Percentiles rank a stretch among this genome's conserved stretches.
These are phyloP conservation scores for Hydrangea macrophylla DNA, from an alignment of 148 eudicot species.

Conservation along the genomic window DNA sequence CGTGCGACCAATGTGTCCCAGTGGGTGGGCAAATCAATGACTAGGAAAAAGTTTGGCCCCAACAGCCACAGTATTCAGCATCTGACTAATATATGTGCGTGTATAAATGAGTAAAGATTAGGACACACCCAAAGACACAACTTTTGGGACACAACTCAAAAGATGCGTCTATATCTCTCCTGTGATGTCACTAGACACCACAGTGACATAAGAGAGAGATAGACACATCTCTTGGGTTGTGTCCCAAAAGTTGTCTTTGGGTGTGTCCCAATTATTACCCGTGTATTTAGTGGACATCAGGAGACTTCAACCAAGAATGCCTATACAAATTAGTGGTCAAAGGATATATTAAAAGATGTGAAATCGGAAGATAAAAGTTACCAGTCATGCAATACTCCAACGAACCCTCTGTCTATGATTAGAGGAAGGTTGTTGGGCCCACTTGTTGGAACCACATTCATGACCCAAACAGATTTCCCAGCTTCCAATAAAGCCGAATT, in stretches of 20 bases:
- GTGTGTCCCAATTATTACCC: no score
- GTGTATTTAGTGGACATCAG: no score
- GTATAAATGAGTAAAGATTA: no score
- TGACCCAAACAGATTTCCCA: conserved; percentile 89
- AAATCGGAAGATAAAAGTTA: conserved; percentile 25
- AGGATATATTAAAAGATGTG: not conserved
- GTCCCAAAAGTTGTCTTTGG: no score
- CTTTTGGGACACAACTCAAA: no score
- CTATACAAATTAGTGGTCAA: not conserved
- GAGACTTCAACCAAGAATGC: conserved; percentile 1
- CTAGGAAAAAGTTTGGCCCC: not conserved
- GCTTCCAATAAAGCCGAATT: conserved; percentile 74
- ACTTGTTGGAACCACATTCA: conserved; percentile 83
- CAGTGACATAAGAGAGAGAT: no score
- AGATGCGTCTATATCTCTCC: no score
- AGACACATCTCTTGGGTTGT: no score
- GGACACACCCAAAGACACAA: no score
- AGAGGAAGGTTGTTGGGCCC: conserved; percentile 72
- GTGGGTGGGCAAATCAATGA: no score
- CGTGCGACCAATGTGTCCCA: no score
- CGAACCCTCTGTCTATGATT: conserved; percentile 76
- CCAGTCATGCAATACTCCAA: conserved; percentile 92
- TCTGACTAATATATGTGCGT: conserved; percentile 3
- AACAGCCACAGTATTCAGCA: not conserved
- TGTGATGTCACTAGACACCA: no score